Conservation (phyloP, 345 rosid species). For the Lenwebbia sp. region DNA sequence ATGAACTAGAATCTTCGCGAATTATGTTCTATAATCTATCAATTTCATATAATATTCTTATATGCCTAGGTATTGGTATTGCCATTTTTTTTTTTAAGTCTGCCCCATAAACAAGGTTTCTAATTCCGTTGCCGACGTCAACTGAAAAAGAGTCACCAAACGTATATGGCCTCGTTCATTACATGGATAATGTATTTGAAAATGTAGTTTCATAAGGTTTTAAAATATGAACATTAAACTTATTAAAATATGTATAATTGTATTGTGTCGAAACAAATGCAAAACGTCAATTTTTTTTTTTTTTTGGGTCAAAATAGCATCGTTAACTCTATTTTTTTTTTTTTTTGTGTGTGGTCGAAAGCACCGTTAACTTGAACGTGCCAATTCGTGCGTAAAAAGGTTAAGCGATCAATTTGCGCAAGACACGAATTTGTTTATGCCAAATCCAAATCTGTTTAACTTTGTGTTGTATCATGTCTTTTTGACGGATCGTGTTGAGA, state of each 20-base stretch:
- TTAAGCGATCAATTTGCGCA: background rate
- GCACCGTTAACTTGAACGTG: background rate
- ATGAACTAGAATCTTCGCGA: background rate
- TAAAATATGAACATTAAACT: background rate
- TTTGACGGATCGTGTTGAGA: background rate
- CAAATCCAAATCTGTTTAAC: background rate
- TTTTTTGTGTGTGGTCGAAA: too few relatives aligned
- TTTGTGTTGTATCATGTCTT: background rate
- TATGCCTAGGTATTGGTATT: background rate
- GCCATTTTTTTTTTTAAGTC: too few relatives aligned
- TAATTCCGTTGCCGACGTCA: background rate
- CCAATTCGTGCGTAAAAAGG: background rate
- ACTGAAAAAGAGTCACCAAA: background rate
- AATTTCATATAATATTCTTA: background rate
- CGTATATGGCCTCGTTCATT: too few relatives aligned
- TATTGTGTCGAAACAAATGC: background rate
- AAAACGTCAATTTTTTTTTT: too few relatives aligned
- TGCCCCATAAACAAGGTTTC: background rate
- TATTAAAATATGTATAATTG: background rate
- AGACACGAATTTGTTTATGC: too few relatives aligned
- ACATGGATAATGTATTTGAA: too few relatives aligned
- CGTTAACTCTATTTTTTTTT: background rate
- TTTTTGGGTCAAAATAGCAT: too few relatives aligned
- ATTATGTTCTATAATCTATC: background rate
- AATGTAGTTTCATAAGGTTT: too few relatives aligned